Evolutionary conservation across 179 eudicot species (phyloP).

Genomic region (Patellifolia procumbens): DNA sequence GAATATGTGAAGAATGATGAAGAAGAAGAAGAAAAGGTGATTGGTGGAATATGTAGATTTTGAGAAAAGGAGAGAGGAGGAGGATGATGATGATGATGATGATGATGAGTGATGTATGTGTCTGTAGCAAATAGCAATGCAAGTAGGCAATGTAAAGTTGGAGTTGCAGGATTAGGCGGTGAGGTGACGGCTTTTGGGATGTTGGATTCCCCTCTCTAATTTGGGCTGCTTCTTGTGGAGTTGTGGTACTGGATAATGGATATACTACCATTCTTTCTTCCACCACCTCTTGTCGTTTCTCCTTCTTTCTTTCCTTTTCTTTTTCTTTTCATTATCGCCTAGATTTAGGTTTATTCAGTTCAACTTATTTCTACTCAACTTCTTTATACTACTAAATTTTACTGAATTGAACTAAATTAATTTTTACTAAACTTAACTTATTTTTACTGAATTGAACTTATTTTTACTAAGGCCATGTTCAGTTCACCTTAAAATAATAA

Average conservation of each 20-base stretch:
- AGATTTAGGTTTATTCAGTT: too few relatives aligned
- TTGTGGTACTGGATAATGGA: not conserved
- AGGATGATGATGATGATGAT: not conserved
- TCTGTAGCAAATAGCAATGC: not conserved
- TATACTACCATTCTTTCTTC: not conserved
- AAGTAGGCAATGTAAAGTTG: not conserved
- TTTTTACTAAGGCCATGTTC: too few relatives aligned
- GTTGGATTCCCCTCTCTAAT: too few relatives aligned
- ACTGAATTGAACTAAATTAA: too few relatives aligned
- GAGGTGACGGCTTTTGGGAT: constrained; percentile 3
- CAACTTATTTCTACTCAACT: too few relatives aligned
- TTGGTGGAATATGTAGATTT: not conserved
- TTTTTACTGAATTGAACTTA: too few relatives aligned
- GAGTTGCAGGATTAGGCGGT: constrained; percentile 8
- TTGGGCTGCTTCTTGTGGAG: too few relatives aligned
- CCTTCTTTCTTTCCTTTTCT: not conserved
- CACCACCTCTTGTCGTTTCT: not conserved
- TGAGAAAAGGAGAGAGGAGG: not conserved
- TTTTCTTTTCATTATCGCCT: too few relatives aligned
- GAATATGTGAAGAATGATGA: not conserved
- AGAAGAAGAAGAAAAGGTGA: constrained; percentile 4
- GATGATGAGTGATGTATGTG: not conserved
- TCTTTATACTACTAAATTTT: too few relatives aligned
- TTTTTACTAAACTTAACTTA: too few relatives aligned
- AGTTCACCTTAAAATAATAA: too few relatives aligned